These are phyloP conservation scores for Evernia prunastri DNA, from an alignment of 495 filamentous ascomycete species.

Conservation along the genomic window DNA sequence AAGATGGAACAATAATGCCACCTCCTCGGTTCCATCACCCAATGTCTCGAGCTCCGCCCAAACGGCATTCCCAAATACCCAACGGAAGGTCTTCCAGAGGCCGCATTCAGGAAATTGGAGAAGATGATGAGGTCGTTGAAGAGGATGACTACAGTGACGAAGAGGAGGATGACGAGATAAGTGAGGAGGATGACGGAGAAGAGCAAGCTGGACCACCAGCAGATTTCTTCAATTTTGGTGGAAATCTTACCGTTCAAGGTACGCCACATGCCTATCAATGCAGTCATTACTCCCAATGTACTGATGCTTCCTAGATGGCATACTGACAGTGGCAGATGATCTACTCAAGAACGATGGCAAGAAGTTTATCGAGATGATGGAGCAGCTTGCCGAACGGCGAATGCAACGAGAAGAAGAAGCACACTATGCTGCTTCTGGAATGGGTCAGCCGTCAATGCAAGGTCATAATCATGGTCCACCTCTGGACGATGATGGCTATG, in stretches of 20 bases:
- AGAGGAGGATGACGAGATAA: slow-evolving; percentile 52
- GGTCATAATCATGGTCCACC: slow-evolving; percentile 57
- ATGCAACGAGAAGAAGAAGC: slow-evolving; percentile 96
- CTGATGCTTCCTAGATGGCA: slow-evolving; percentile 68
- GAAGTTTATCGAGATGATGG: slow-evolving; percentile 99
- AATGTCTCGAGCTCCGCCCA: slow-evolving; percentile 45
- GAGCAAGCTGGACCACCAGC: slow-evolving; percentile 47
- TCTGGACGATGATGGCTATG: slow-evolving; percentile 68
- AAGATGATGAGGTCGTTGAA: slow-evolving; percentile 58
- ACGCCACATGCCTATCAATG: slow-evolving; percentile 37
- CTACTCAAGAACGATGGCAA: slow-evolving; percentile 97
- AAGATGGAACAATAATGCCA: slow-evolving; percentile 55
- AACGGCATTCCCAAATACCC: slow-evolving; percentile 34
- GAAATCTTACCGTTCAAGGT: slow-evolving; percentile 96
- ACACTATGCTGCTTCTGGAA: slow-evolving; percentile 53
- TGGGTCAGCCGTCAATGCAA: slow-evolving; percentile 43
- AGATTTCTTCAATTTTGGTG: slow-evolving; percentile 96
- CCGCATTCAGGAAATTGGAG: slow-evolving; percentile 56
- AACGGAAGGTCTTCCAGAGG: slow-evolving; percentile 32
- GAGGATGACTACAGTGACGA: slow-evolving; percentile 49
- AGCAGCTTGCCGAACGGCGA: slow-evolving; percentile 91
- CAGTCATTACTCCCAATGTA: slow-evolving; percentile 31
- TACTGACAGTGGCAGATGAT: slow-evolving; percentile 97
- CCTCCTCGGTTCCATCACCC: slow-evolving; percentile 53
- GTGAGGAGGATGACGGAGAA: slow-evolving; percentile 46